Evolutionary conservation across 2,329 filamentous ascomycete species (phyloP).

Genomic region (Phialophora verrucosa): DNA sequence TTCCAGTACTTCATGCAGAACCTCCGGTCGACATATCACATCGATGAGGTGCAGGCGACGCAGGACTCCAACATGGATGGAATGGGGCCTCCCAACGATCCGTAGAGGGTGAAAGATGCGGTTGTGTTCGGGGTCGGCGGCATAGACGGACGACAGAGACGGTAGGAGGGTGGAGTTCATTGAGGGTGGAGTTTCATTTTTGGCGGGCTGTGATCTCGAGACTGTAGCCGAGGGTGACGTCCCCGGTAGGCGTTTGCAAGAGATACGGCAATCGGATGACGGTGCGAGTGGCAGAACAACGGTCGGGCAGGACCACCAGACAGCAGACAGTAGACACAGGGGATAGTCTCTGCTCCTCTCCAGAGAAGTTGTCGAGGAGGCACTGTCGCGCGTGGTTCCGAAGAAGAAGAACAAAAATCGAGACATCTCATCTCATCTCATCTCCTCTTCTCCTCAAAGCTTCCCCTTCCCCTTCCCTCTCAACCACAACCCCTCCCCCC

Average conservation of each 20-base stretch:
- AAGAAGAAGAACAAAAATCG: neutral
- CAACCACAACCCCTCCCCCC: conserved; percentile 52
- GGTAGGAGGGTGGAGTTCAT: neutral
- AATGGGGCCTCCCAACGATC: neutral
- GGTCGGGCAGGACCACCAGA: neutral
- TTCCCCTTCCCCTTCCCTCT: conserved; percentile 36
- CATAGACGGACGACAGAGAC: neutral
- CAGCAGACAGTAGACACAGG: neutral
- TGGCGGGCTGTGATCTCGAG: neutral
- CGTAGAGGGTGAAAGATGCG: neutral
- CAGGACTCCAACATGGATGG: neutral
- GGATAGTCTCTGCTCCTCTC: neutral
- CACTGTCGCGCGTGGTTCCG: no score
- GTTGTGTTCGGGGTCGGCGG: neutral
- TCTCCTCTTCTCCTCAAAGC: neutral
- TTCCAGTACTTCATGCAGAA: conserved; percentile 15
- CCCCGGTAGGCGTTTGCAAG: no score
- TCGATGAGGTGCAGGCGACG: neutral
- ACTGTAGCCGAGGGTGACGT: neutral
- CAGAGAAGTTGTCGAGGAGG: no score
- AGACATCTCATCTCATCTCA: neutral
- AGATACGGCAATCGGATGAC: neutral
- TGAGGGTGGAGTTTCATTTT: no score
- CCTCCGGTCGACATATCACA: conserved; percentile 1
- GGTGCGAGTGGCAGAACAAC: neutral